phyloP scores from a whole-genome alignment of 345 rosid species.

The Lepidium aucheri region DNA sequence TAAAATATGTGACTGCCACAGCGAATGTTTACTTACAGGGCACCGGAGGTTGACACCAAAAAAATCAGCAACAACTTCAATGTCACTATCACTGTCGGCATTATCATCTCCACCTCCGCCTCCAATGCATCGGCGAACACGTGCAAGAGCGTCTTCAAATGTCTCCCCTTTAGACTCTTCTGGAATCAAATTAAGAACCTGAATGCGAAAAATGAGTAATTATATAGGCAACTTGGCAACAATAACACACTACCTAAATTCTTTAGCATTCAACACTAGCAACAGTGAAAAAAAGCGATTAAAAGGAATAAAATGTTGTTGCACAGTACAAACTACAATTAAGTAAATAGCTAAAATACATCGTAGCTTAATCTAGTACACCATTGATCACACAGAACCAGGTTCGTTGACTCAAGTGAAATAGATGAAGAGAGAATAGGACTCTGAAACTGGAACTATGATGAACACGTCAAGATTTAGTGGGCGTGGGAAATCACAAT shows the following conservation, averaged over 20 bases:
- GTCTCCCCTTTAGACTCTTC: conserved; percentile 72
- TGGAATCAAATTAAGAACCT: conserved; percentile 77
- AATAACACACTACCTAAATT: not conserved
- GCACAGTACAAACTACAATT: not conserved
- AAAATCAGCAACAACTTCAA: conserved; percentile 95
- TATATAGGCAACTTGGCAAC: not conserved
- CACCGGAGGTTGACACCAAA: conserved; percentile 84
- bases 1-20: not conserved
- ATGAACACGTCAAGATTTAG: no score
- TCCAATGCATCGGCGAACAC: conserved; percentile 73
- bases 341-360: not conserved
- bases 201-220: not conserved
- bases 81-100: conserved; percentile 90
- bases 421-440: no score
- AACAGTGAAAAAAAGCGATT: not conserved
- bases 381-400: not conserved
- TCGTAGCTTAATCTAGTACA: not conserved
- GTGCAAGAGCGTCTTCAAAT: conserved; percentile 80
- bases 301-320: not conserved
- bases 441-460: no score
- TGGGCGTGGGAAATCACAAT: no score
- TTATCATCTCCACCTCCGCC: conserved; percentile 67
- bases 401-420: no score
- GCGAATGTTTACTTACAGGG: conserved; percentile 54
- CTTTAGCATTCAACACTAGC: not conserved